Evolutionary conservation across 2,329 filamentous ascomycete species (phyloP).

Genomic region (Pseudopyrenochaeta lycopersici): DNA sequence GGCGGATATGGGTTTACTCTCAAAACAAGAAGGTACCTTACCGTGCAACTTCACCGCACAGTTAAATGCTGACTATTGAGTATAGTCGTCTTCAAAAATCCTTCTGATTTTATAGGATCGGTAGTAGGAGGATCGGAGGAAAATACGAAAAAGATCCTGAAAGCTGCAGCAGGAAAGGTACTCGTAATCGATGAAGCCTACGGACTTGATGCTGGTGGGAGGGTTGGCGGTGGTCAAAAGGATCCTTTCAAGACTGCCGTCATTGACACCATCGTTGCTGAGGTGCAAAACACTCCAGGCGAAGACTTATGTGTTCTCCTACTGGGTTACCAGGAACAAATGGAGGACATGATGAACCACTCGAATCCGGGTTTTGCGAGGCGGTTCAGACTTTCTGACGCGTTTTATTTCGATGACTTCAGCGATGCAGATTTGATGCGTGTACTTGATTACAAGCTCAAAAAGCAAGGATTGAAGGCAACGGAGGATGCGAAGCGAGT

Average conservation of each 20-base stretch:
- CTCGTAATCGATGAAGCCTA: constrained; percentile 85
- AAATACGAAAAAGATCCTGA: constrained; percentile 76
- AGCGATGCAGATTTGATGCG: constrained; percentile 63
- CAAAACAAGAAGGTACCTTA: constrained; percentile 69
- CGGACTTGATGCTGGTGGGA: constrained; percentile 58
- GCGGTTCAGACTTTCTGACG: constrained; percentile 70
- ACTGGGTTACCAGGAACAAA: constrained; percentile 74
- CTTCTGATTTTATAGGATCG: constrained; percentile 75
- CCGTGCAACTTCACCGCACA: neutral
- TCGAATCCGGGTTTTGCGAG: constrained; percentile 74
- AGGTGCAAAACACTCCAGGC: constrained; percentile 73
- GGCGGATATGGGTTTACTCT: constrained; percentile 71
- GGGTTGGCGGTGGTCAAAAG: constrained; percentile 33
- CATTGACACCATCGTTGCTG: constrained; percentile 77
- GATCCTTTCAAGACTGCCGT: constrained; percentile 70
- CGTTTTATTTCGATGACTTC: constrained; percentile 77
- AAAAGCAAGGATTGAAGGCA: constrained; percentile 61
- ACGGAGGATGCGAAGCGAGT: constrained; percentile 60
- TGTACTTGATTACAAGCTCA: constrained; percentile 72
- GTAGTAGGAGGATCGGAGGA: constrained; percentile 72
- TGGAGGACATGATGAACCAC: constrained; percentile 76
- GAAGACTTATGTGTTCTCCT: constrained; percentile 78
- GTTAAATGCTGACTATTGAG: constrained; percentile 8
- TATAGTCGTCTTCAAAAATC: constrained; percentile 74
- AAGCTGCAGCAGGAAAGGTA: constrained; percentile 73